Evolutionary conservation across 768 basidiomycete species (phyloP).

Genomic region (Auriscalpium orientale): DNA sequence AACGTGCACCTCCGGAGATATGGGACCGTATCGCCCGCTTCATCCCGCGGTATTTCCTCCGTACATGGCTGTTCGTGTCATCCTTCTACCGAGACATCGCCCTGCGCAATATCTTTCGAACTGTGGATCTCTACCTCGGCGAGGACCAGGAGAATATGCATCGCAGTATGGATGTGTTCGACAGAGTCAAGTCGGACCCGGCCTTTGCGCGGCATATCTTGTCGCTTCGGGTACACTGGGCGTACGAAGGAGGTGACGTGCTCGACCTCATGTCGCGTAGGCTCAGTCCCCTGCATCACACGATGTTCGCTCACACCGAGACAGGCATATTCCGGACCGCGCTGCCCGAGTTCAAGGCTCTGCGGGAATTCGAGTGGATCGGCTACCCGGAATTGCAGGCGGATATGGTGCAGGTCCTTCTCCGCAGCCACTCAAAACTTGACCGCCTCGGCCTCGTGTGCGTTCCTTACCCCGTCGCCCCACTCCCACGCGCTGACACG

Average conservation of each 20-base stretch:
- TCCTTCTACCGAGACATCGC: constrained; percentile 60
- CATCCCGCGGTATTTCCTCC: constrained; percentile 57
- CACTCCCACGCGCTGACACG: not conserved
- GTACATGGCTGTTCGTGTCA: constrained; percentile 63
- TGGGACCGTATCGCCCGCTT: constrained; percentile 60
- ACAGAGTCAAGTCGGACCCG: constrained; percentile 55
- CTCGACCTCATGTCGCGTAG: constrained; percentile 51
- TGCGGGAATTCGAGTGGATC: constrained; percentile 69
- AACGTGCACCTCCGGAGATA: constrained; percentile 55
- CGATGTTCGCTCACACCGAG: not conserved
- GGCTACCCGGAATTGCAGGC: constrained; percentile 63
- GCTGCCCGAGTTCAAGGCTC: constrained; percentile 52
- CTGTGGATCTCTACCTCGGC: constrained; percentile 60
- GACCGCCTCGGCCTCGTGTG: constrained; percentile 54
- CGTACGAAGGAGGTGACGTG: constrained; percentile 63
- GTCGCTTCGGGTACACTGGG: constrained; percentile 57
- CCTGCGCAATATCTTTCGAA: constrained; percentile 56
- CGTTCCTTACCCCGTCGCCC: constrained; percentile 8
- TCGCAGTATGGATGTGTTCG: constrained; percentile 59
- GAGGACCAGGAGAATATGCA: constrained; percentile 56
- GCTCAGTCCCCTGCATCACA: constrained; percentile 13
- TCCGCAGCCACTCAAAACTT: constrained; percentile 45
- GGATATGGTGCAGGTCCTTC: constrained; percentile 56
- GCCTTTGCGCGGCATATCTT: constrained; percentile 54
- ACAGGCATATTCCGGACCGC: constrained; percentile 55